Conservation (phyloP, 2,329 filamentous ascomycete genomes). For the Colletotrichum theobromicola region DNA sequence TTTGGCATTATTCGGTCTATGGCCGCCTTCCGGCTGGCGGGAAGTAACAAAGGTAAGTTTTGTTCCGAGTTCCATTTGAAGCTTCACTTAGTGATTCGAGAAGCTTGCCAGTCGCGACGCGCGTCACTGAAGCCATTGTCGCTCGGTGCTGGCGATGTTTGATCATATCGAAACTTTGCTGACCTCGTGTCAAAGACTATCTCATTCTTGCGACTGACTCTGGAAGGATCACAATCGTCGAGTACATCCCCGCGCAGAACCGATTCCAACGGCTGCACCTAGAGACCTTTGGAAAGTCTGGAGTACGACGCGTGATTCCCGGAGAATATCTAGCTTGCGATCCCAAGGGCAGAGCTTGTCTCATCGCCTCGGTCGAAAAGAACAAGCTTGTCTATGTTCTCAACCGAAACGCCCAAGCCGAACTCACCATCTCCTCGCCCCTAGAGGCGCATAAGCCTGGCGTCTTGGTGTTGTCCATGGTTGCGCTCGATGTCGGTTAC, state of each 20-base stretch:
- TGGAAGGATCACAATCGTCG: constrained; percentile 90
- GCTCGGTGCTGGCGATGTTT: neutral
- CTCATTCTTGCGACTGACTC: constrained; percentile 96
- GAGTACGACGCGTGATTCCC: constrained; percentile 88
- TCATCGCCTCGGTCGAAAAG: constrained; percentile 95
- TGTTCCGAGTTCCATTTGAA: constrained; percentile 39
- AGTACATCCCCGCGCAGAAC: constrained; percentile 87
- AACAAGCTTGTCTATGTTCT: constrained; percentile 99
- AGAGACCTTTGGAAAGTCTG: constrained; percentile 98
- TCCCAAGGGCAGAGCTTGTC: constrained; percentile 91
- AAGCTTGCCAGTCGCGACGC: constrained; percentile 20
- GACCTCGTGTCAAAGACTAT: constrained; percentile 70
- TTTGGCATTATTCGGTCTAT: constrained; percentile 95
- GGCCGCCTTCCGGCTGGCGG: constrained; percentile 88
- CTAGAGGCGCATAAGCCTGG: constrained; percentile 95
- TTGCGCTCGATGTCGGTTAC: constrained; percentile 92
- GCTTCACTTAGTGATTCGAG: constrained; percentile 72
- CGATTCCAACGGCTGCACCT: constrained; percentile 88
- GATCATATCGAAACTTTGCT: constrained; percentile 20
- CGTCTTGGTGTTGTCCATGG: constrained; percentile 86
- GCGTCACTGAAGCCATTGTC: neutral
- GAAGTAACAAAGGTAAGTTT: constrained; percentile 91
- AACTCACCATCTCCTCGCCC: constrained; percentile 95
- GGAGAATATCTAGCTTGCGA: constrained; percentile 96
- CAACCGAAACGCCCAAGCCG: constrained; percentile 92